A percentile compares a stretch with the other conserved stretches of the same genome.
phyloP scores from a whole-genome alignment of 768 basidiomycete species.

The Suillus americanus region DNA sequence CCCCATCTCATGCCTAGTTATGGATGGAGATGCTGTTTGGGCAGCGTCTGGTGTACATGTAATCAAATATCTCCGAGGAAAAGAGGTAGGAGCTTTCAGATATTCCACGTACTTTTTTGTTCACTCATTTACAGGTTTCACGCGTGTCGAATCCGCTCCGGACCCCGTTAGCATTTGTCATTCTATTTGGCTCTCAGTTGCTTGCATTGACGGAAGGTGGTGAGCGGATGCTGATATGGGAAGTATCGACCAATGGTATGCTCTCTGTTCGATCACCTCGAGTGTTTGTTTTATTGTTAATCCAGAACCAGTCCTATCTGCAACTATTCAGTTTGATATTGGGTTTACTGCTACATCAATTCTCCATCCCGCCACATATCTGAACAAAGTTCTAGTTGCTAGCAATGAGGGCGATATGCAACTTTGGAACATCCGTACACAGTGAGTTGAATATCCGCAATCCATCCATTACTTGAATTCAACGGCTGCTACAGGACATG shows the following conservation, averaged over 20 bases:
- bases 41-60: slow-evolving; percentile 65
- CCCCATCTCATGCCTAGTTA: slow-evolving; percentile 70
- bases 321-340: slow-evolving; percentile 74
- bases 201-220: slow-evolving; percentile 82
- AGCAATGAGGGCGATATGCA: slow-evolving; percentile 81
- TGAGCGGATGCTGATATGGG: slow-evolving; percentile 75
- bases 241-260: slow-evolving; percentile 59
- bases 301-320: slow-evolving; percentile 32
- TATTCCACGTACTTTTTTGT: slow-evolving; percentile 1
- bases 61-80: slow-evolving; percentile 84
- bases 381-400: slow-evolving; percentile 91
- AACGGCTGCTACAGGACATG: slow-evolving; percentile 52
- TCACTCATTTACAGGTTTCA: slow-evolving; percentile 37
- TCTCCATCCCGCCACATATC: slow-evolving; percentile 92
- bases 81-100: slow-evolving; percentile 55
- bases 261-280: slow-evolving; percentile 1
- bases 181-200: slow-evolving; percentile 80
- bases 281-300: not conserved
- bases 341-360: slow-evolving; percentile 84
- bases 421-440: slow-evolving; percentile 91
- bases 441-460: slow-evolving; percentile 43
- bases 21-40: slow-evolving; percentile 89
- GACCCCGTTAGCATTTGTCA: slow-evolving; percentile 57
- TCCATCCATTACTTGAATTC: not conserved
- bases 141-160: slow-evolving; percentile 67